phyloP scores from a whole-genome alignment of 2,329 filamentous ascomycete genomes.

The Hypoxylon sp. region DNA sequence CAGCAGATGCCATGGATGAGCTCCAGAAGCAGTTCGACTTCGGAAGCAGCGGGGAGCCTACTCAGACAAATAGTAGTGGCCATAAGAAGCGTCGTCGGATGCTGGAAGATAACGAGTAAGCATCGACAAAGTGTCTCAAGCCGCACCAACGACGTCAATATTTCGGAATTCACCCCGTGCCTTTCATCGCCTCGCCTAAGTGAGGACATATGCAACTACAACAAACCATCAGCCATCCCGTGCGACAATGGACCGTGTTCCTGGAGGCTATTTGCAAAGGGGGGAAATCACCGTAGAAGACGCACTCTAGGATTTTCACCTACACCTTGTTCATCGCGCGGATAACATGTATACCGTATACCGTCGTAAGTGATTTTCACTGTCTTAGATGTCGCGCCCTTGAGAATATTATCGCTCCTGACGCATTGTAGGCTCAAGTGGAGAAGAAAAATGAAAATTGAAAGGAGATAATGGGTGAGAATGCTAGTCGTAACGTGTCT shows the following conservation, averaged over 20 bases:
- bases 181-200: background rate
- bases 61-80: background rate
- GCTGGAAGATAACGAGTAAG: constrained; percentile 33
- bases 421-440: no score
- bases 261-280: no score
- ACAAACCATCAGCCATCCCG: background rate
- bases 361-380: background rate
- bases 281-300: background rate
- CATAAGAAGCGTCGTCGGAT: constrained; percentile 39
- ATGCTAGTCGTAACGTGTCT: background rate
- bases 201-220: no score
- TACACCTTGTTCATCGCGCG: no score
- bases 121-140: background rate
- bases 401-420: no score
- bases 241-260: background rate
- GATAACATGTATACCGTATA: background rate
- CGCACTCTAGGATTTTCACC: background rate
- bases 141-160: background rate
- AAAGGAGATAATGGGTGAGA: background rate
- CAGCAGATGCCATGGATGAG: constrained; percentile 34
- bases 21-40: constrained; percentile 36
- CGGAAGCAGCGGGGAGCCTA: background rate
- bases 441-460: background rate
- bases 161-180: background rate
- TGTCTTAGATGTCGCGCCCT: background rate